Percentiles rank a stretch among this genome's conserved stretches.
These are phyloP conservation scores for Backusella psychrophila DNA, from an alignment of 192 early-diverging fungal genomes.

Conservation along the genomic window DNA sequence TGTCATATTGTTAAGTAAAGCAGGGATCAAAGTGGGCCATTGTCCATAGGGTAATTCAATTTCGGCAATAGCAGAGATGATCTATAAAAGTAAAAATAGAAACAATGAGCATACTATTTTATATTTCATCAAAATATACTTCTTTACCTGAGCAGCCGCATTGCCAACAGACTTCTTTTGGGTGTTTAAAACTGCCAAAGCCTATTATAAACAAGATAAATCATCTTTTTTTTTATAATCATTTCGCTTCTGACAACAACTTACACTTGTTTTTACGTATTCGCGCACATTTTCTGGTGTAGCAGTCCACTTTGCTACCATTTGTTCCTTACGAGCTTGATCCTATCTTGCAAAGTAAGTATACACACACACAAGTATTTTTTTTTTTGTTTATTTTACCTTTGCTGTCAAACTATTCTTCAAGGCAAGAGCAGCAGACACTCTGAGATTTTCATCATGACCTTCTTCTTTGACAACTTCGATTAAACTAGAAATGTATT, in stretches of 20 bases:
- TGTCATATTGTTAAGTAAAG: conserved; percentile 74
- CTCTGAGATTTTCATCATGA: conserved; percentile 58
- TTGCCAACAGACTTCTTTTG: conserved; percentile 53
- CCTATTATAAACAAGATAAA: background rate
- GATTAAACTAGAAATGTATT: conserved; percentile 71
- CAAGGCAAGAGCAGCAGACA: conserved; percentile 84
- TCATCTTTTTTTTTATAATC: background rate
- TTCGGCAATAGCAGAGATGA: conserved; percentile 87
- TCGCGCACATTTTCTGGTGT: conserved; percentile 52
- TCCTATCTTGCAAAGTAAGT: conserved; percentile 38
- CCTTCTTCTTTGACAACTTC: conserved; percentile 68
- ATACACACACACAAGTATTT: background rate
- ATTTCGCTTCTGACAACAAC: background rate
- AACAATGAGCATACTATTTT: too few species aligned
- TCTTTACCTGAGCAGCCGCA: conserved; percentile 68
- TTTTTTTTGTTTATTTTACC: conserved; percentile 45
- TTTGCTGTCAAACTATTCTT: conserved; percentile 92
- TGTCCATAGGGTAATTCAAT: conserved; percentile 86
- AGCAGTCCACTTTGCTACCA: conserved; percentile 63
- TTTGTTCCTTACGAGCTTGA: conserved; percentile 48
- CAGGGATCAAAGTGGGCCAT: conserved; percentile 87
- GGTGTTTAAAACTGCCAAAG: background rate
- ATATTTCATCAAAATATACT: too few species aligned
- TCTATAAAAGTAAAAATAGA: conserved; percentile 35
- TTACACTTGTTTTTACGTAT: conserved; percentile 62